Evolutionary conservation across 768 basidiomycete species (phyloP).

Genomic region (Imleria badia): DNA sequence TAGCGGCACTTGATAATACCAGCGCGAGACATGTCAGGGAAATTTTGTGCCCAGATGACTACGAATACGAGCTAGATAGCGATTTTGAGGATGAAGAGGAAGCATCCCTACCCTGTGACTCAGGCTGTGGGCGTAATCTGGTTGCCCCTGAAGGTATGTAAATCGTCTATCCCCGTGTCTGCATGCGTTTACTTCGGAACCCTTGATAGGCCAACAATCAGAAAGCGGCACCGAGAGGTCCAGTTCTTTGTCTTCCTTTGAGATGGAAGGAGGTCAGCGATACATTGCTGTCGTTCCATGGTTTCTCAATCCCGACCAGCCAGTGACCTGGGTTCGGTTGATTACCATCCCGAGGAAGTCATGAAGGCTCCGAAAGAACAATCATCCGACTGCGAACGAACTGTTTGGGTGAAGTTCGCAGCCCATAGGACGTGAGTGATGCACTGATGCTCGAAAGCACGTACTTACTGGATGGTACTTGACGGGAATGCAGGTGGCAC

Average conservation of each 20-base stretch:
- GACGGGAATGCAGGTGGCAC: constrained; percentile 16
- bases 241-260: constrained; percentile 11
- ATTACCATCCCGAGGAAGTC: constrained; percentile 2
- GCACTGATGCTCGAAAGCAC: neutral
- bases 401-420: constrained; percentile 9
- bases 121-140: neutral
- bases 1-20: neutral
- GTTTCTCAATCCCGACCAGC: constrained; percentile 11
- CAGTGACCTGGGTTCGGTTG: neutral
- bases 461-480: neutral
- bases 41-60: constrained; percentile 5
- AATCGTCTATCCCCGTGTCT: neutral
- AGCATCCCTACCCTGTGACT: neutral
- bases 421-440: constrained; percentile 20
- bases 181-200: neutral
- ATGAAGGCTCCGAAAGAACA: neutral
- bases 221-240: neutral
- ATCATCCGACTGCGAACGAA: neutral
- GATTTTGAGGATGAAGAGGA: constrained; percentile 27
- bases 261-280: constrained; percentile 7
- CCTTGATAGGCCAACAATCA: constrained; percentile 2
- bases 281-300: neutral
- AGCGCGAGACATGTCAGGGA: neutral
- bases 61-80: constrained; percentile 26
- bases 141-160: constrained; percentile 4